Conservation (phyloP, 352 stramenopile genomes). For the Pythium phragmiticola region DNA sequence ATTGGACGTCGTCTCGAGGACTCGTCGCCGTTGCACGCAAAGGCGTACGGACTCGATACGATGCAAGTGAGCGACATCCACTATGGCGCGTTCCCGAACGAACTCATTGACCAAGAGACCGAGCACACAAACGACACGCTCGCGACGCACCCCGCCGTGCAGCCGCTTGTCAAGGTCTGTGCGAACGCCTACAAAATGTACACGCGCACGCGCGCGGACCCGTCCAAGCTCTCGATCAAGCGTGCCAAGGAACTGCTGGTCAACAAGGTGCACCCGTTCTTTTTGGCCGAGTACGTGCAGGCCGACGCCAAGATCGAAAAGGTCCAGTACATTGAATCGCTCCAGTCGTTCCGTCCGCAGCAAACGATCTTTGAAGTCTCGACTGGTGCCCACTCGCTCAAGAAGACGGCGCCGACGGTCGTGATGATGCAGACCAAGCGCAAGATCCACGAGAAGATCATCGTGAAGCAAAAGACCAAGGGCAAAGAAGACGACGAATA, state of each 20-base stretch:
- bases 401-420: slow-evolving; percentile 72
- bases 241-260: slow-evolving; percentile 91
- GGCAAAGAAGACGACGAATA: slow-evolving; percentile 35
- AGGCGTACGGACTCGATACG: slow-evolving; percentile 87
- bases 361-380: slow-evolving; percentile 97
- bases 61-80: slow-evolving; percentile 97
- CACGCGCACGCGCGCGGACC: slow-evolving; percentile 92
- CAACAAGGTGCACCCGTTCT: slow-evolving; percentile 93
- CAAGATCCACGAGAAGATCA: slow-evolving; percentile 82
- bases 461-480: slow-evolving; percentile 71
- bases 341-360: slow-evolving; percentile 92
- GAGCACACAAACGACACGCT: slow-evolving; percentile 93
- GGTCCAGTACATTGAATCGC: slow-evolving; percentile 90
- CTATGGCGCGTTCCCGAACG: slow-evolving; percentile 97
- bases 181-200: slow-evolving; percentile 99
- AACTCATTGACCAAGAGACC: slow-evolving; percentile 94
- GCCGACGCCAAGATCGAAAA: slow-evolving; percentile 77
- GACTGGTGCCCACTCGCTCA: slow-evolving; percentile 71
- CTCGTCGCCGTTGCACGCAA: slow-evolving; percentile 51
- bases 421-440: slow-evolving; percentile 89
- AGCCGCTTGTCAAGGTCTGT: slow-evolving; percentile 88
- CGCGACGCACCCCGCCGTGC: slow-evolving; percentile 68
- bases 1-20: slow-evolving; percentile 87
- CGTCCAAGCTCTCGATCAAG: slow-evolving; percentile 94
- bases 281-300: slow-evolving; percentile 85